Evolutionary conservation across 176 grass and related monocot genomes (phyloP).

Genomic region (Carex pumila): DNA sequence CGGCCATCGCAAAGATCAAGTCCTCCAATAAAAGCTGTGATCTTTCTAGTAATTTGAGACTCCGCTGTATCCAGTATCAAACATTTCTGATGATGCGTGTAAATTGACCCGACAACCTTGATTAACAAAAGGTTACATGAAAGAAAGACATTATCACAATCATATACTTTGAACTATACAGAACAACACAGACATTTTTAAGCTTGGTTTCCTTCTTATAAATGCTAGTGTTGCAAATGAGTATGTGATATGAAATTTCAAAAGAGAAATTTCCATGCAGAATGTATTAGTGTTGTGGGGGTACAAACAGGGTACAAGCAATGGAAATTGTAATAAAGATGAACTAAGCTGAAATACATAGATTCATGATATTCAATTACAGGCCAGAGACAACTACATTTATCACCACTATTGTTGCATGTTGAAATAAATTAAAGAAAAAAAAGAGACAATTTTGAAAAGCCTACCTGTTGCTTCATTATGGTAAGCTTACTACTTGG

Average conservation of each 20-base stretch:
- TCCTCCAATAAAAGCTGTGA: conserved; percentile 78
- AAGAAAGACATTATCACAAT: background rate
- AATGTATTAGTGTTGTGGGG: background rate
- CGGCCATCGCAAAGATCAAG: conserved; percentile 71
- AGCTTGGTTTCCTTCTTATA: background rate
- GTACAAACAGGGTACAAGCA: background rate
- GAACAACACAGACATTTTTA: background rate
- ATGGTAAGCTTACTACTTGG: conserved; percentile 52
- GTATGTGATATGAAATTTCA: background rate
- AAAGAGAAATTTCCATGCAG: background rate
- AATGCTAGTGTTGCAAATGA: background rate
- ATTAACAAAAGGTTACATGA: conserved; percentile 3
- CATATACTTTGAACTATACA: background rate
- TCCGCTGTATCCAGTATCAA: conserved; percentile 68
- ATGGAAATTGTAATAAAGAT: background rate
- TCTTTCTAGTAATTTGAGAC: conserved; percentile 34
- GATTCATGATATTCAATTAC: background rate
- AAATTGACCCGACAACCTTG: conserved; percentile 74
- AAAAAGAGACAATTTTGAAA: background rate
- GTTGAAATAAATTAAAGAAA: too few relatives aligned
- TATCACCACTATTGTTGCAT: too few relatives aligned
- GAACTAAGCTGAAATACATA: background rate
- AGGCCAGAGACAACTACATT: background rate
- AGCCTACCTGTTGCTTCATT: conserved; percentile 56
- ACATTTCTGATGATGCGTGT: conserved; percentile 88